Evolutionary conservation across 2,329 filamentous ascomycete genomes (phyloP), one percentile per base, ranked within the genome.

Genomic region (Bipolaris zeicola): DNA sequence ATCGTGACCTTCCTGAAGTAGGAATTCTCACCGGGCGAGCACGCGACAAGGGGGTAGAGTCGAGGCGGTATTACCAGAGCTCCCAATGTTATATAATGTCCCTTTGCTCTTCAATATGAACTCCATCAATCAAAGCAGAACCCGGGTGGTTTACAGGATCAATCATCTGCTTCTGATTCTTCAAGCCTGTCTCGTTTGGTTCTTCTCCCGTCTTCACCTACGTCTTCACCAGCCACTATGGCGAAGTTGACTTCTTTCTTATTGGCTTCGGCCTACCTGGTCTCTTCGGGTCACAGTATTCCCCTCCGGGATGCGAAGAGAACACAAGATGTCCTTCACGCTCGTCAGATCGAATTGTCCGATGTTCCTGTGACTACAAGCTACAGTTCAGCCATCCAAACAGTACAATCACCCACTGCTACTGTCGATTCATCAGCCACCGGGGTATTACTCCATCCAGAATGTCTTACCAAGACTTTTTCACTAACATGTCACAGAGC

Each of bases 311-410:
- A 64, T 39, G 20, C 47, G n/a, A 58, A 57, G 50, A 60, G 56
- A 42, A 45, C 60, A 11, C 14, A 51, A 10, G 52, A 45, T 6
- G 38, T 22, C 7, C 16, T 70, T 11, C 59, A 62, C 10, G 60
- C 65, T n/a, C 69, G 70, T 31, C 64, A 55, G 1, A 64, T 74
- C 20, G 65, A 65, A 0, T 31, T 71, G 5, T 65, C 68, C 1
- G 59, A 59, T 14, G 22, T 70, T 6, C 54, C 60, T 2, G 63
- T 67, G 7, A 75, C 72, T 1, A 75, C 69, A 16, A 74, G 67
- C 50, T 76, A 73, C 48, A 72, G 61, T 22, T 69, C 62, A 34
- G 50, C 61, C 3, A 59, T 72, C n/a, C 55, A 65, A 20, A 62
- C 69, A 3, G 43, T 75, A 16, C 73, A 76, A 49, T 67, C 67